Evolutionary conservation across 768 basidiomycete species (phyloP).

Genomic region (Boletus insuetus): DNA sequence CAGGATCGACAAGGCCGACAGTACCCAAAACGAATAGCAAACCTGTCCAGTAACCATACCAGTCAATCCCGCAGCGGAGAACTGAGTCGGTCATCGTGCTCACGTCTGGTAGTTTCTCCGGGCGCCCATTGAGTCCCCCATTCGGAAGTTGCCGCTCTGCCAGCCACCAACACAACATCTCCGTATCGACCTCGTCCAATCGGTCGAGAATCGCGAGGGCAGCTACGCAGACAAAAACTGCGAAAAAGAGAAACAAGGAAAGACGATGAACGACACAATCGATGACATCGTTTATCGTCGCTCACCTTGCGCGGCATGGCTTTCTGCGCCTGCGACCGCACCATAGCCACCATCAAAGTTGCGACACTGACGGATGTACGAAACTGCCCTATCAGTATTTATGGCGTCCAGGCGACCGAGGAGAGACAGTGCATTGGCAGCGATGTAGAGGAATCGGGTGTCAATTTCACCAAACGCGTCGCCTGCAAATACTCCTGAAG

Average conservation of each 20-base stretch:
- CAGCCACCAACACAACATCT: slow-evolving; percentile 91
- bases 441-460: slow-evolving; percentile 88
- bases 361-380: slow-evolving; percentile 71
- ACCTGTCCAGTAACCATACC: slow-evolving; percentile 32
- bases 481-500: slow-evolving; percentile 86
- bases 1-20: slow-evolving; percentile 84
- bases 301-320: slow-evolving; percentile 86
- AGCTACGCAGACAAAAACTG: slow-evolving; percentile 91
- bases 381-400: slow-evolving; percentile 63
- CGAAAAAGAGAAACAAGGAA: too few species aligned
- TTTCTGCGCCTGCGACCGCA: slow-evolving; percentile 79
- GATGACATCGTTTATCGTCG: not conserved
- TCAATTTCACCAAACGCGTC: slow-evolving; percentile 91
- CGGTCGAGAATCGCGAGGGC: slow-evolving; percentile 84
- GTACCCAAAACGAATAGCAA: slow-evolving; percentile 97
- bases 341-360: slow-evolving; percentile 99
- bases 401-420: slow-evolving; percentile 72
- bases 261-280: not conserved
- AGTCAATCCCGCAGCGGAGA: not conserved
- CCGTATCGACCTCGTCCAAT: slow-evolving; percentile 72
- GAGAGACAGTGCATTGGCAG: slow-evolving; percentile 78
- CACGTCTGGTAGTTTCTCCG: slow-evolving; percentile 96
- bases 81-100: slow-evolving; percentile 24
- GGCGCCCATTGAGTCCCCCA: slow-evolving; percentile 95
- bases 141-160: slow-evolving; percentile 89